Conservation (phyloP, 2,329 filamentous ascomycete species). For the Aspergillus candidus region DNA sequence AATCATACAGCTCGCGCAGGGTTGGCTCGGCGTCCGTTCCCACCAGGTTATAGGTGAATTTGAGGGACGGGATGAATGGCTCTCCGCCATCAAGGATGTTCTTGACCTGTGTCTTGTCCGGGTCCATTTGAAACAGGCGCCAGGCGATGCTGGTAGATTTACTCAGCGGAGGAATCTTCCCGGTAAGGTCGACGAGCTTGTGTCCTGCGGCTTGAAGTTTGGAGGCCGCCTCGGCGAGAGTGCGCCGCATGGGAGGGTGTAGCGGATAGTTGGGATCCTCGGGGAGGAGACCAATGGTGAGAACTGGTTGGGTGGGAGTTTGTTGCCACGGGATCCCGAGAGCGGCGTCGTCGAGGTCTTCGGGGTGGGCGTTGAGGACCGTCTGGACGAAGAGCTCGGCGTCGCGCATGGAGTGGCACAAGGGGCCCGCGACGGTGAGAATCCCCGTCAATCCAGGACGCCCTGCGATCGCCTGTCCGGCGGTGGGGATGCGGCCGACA, state of each 20-base stretch:
- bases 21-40: conserved; percentile 9
- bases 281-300: conserved; percentile 17
- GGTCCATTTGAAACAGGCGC: conserved; percentile 18
- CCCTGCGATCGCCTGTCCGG: conserved; percentile 35
- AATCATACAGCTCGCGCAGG: conserved; percentile 14
- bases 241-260: conserved; percentile 19
- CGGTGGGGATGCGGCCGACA: conserved; percentile 43
- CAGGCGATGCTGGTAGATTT: conserved; percentile 10
- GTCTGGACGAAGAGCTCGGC: conserved; percentile 10
- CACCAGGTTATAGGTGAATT: conserved; percentile 8
- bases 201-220: conserved; percentile 19
- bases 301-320: neutral
- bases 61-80: conserved; percentile 16
- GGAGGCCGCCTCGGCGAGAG: conserved; percentile 5
- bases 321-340: conserved; percentile 11
- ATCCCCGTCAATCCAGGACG: conserved; percentile 16
- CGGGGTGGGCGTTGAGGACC: conserved; percentile 2
- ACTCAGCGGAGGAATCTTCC: conserved; percentile 6
- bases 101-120: conserved; percentile 13
- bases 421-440: conserved; percentile 15
- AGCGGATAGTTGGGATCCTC: conserved; percentile 16
- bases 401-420: conserved; percentile 13
- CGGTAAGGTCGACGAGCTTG: conserved; percentile 11
- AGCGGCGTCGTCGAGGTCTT: conserved; percentile 11
- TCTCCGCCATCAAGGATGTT: conserved; percentile 15